Evolutionary conservation across 495 filamentous ascomycete genomes (phyloP), one percentile per base, ranked within the genome.

Genomic region (Hyphodiscus hymeniophilus): DNA sequence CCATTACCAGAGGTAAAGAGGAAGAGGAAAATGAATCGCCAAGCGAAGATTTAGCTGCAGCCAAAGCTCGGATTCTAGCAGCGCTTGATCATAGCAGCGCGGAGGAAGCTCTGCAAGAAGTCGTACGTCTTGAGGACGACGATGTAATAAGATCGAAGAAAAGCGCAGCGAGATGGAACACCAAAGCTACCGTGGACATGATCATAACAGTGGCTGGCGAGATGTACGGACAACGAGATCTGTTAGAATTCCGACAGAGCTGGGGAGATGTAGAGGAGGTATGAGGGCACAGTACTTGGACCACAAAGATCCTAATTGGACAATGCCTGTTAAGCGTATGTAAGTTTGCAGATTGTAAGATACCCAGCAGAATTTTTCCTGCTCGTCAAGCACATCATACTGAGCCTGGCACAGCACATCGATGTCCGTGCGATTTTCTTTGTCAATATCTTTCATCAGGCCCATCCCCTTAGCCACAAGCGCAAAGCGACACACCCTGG

Each of bases 141-240:
- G 26, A 38, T 10, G 42, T 34, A 22, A 20, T 17, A 1, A 10
- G 3, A 38, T 30, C 31, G 30, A 30, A 42, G 13, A 35, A 33
- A 38, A 20, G 0, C 16, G 43, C 20, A 56, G 57, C 62, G 65
- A 46, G 56, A 51, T 52, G 54, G 55, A 80, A 77, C 60, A 70
- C 73, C 49, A 64, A 68, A 43, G 71, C 68, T 17, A 83, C 84
- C 45, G 70, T 95, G 6, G 91, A 95, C 61, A 95, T 95, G 86
- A 86, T 95, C 48, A 72, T 98, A 44, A 90, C 86, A 0, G 72
- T 98, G 22, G 83, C 85, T 32, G 92, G 89, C 54, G 89, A 95
- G 65, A 80, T 84, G 56, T 98, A 85, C 63, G 89, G 92, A 2
- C 92, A 98, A 67, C 72, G 81, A 47, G 92, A 98, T 64, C 66